A percentile compares a stretch with the other conserved stretches of the same genome.
Conservation (phyloP, 768 basidiomycete species). For the Daedaleopsis nitida region DNA sequence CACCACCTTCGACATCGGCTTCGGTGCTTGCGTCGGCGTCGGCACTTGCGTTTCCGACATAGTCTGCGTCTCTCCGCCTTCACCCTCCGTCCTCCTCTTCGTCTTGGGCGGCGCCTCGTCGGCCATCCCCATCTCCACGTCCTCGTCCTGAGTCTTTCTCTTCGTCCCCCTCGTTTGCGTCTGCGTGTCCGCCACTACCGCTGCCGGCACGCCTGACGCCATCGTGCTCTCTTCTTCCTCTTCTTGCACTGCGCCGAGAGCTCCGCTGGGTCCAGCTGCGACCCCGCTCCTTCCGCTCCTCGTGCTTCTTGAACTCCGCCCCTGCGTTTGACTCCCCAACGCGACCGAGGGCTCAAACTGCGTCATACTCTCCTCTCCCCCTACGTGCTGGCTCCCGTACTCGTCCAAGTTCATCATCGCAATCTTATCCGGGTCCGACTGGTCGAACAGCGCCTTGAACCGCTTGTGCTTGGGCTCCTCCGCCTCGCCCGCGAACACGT, state of each 20-base stretch:
- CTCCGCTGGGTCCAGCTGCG: too few species aligned
- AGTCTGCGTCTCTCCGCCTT: constrained; percentile 6
- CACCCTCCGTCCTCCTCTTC: constrained; percentile 49
- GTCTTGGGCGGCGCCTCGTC: constrained; percentile 28
- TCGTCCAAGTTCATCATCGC: constrained; percentile 23
- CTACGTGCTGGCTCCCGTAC: constrained; percentile 16
- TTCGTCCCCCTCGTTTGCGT: constrained; percentile 35
- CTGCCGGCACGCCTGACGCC: constrained; percentile 3
- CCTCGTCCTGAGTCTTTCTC: constrained; percentile 39
- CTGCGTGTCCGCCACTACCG: constrained; percentile 11
- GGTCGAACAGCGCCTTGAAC: constrained; percentile 72
- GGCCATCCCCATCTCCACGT: constrained; percentile 43
- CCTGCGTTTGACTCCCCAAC: constrained; percentile 16
- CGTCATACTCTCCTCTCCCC: constrained; percentile 25
- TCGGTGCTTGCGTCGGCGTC: constrained; percentile 11
- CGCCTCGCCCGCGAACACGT: constrained; percentile 30
- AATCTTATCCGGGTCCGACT: constrained; percentile 53
- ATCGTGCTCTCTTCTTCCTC: constrained; percentile 54
- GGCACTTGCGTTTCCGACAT: constrained; percentile 25
- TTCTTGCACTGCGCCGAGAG: constrained; percentile 47
- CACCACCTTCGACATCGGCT: constrained; percentile 31
- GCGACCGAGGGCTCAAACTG: constrained; percentile 27
- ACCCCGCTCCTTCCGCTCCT: constrained; percentile 12
- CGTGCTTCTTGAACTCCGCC: background rate
- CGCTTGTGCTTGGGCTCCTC: constrained; percentile 67